A percentile compares a stretch with the other conserved stretches of the same genome.
Conservation (phyloP, 1,139 yeast species). For the Yamadazyma spencermartinsiae region DNA sequence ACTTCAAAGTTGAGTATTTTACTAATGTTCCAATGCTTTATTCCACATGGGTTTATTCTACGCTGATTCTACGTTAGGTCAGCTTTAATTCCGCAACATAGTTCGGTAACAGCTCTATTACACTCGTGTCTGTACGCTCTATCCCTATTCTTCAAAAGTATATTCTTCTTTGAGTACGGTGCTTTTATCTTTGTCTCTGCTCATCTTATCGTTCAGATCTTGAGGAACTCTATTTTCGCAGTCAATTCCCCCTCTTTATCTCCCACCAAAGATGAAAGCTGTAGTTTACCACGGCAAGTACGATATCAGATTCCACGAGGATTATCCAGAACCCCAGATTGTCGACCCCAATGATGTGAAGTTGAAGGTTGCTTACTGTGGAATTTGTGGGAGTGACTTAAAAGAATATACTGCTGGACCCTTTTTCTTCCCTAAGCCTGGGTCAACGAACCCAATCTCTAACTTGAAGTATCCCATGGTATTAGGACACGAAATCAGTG, state of each 20-base stretch:
- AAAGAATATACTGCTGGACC: slow-evolving; percentile 57
- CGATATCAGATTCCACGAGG: slow-evolving; percentile 45
- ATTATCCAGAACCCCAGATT: slow-evolving; percentile 46
- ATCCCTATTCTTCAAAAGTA: too few species aligned
- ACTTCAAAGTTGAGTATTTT: too few species aligned
- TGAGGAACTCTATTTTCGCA: too few species aligned
- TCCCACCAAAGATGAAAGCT: slow-evolving; percentile 41
- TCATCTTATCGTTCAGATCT: too few species aligned
- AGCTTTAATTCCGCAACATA: too few species aligned
- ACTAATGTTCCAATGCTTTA: too few species aligned
- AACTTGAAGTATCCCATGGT: slow-evolving; percentile 21
- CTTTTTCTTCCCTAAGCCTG: slow-evolving; percentile 40
- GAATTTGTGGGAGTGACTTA: slow-evolving; percentile 61
- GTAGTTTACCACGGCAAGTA: slow-evolving; percentile 52
- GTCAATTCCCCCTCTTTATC: background rate
- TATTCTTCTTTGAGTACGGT: too few species aligned
- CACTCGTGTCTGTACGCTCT: too few species aligned
- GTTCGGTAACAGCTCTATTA: too few species aligned
- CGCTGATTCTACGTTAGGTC: too few species aligned
- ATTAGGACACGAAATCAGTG: slow-evolving; percentile 58
- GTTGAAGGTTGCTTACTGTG: slow-evolving; percentile 52
- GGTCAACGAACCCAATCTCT: slow-evolving; percentile 21
- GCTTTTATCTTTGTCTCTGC: too few species aligned
- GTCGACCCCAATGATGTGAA: slow-evolving; percentile 48
- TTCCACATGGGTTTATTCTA: too few species aligned